These are phyloP conservation scores for Pyricularia sp. DNA, from an alignment of 2,329 filamentous ascomycete genomes.

Conservation along the genomic window DNA sequence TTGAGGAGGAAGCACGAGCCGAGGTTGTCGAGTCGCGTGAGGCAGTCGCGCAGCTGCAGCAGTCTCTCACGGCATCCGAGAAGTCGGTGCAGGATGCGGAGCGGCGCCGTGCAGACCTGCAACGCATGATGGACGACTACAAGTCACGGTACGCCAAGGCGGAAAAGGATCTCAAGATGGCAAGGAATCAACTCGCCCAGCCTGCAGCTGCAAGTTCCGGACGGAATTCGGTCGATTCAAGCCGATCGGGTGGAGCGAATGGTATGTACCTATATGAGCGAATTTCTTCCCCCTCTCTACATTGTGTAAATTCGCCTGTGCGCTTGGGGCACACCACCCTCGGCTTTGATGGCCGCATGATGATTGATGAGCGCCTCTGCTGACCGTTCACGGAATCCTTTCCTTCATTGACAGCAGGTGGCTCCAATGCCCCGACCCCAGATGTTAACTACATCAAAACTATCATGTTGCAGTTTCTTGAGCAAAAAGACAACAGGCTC, in stretches of 20 bases:
- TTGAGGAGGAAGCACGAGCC: constrained; percentile 52
- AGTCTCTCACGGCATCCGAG: constrained; percentile 78
- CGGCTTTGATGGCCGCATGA: background rate
- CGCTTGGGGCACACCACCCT: background rate
- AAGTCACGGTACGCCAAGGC: constrained; percentile 67
- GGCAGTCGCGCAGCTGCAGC: constrained; percentile 64
- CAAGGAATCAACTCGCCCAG: constrained; percentile 31
- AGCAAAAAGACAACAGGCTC: constrained; percentile 66
- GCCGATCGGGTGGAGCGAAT: constrained; percentile 20
- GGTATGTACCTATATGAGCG: background rate
- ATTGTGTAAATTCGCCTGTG: background rate
- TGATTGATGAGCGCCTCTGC: background rate
- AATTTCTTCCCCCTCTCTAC: background rate
- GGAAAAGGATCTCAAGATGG: constrained; percentile 48
- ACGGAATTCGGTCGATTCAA: constrained; percentile 32
- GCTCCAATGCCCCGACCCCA: constrained; percentile 13
- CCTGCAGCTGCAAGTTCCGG: constrained; percentile 19
- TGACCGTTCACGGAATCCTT: background rate
- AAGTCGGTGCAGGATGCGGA: constrained; percentile 69
- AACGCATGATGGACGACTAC: constrained; percentile 64
- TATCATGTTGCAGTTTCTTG: constrained; percentile 67
- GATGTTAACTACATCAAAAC: constrained; percentile 64
- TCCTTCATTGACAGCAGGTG: background rate
- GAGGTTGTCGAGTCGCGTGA: constrained; percentile 65
- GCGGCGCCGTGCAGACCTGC: constrained; percentile 64